Percentiles rank a stretch among this genome's conserved stretches.
These are phyloP conservation scores for Phytopythium boreale DNA, from an alignment of 352 stramenopile genomes.

Conservation along the genomic window DNA sequence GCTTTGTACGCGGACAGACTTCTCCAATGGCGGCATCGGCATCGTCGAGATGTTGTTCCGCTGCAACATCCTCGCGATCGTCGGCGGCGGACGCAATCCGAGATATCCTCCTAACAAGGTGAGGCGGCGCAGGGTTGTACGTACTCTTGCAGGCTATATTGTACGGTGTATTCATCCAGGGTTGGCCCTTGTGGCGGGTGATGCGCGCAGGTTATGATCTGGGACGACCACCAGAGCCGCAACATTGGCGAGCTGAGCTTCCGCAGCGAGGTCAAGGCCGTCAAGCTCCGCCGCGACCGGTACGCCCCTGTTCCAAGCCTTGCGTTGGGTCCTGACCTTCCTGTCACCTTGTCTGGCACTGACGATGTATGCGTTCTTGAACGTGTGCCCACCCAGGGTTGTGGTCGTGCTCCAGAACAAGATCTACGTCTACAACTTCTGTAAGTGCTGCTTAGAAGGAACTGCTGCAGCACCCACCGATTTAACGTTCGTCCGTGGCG, in stretches of 20 bases:
- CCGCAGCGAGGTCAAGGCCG: slow-evolving; percentile 94
- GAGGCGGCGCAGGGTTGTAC: background rate
- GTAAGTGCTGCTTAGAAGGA: slow-evolving; percentile 24
- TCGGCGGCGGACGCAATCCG: slow-evolving; percentile 90
- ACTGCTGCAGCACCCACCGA: background rate
- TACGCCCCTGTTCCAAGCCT: slow-evolving; percentile 9
- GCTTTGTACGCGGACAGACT: slow-evolving; percentile 53
- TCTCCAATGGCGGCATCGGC: slow-evolving; percentile 94
- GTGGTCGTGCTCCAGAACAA: slow-evolving; percentile 97
- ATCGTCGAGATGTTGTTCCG: slow-evolving; percentile 99
- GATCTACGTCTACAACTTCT: slow-evolving; percentile 98
- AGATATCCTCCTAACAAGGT: slow-evolving; percentile 96
- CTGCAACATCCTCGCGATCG: slow-evolving; percentile 97
- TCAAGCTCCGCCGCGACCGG: slow-evolving; percentile 95
- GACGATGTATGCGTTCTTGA: background rate
- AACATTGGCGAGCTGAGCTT: slow-evolving; percentile 98
- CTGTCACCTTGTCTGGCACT: background rate
- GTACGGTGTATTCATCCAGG: background rate
- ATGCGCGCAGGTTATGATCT: slow-evolving; percentile 94
- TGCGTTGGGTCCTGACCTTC: background rate
- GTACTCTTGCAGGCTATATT: background rate
- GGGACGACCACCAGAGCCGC: slow-evolving; percentile 97
- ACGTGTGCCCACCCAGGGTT: slow-evolving; percentile 53
- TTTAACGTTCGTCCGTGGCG: background rate
- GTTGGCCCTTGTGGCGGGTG: background rate